Evolutionary conservation across 345 rosid genomes (phyloP).

Genomic region (Ailanthus altissimus): DNA sequence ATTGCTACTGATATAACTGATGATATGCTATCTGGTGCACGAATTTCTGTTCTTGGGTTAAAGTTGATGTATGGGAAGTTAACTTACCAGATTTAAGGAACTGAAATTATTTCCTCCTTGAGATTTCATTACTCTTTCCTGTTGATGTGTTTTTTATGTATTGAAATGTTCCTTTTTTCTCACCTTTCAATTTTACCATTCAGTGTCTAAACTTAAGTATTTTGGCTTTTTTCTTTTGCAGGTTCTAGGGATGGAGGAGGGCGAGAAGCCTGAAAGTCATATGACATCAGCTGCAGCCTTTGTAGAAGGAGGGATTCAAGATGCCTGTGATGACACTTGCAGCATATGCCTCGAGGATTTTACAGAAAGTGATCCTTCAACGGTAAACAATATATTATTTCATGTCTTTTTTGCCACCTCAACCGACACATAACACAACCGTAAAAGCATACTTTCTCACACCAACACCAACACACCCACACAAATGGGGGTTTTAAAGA

Average conservation of each 20-base stretch:
- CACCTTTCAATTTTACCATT: background rate
- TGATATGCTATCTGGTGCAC: background rate
- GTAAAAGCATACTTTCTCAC: background rate
- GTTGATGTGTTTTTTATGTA: background rate
- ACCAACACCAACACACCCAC: background rate
- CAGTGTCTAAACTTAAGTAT: background rate
- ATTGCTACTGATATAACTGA: background rate
- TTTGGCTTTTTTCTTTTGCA: constrained; percentile 14
- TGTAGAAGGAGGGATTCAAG: constrained; percentile 74
- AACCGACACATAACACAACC: background rate
- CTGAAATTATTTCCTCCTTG: background rate
- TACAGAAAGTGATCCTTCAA: constrained; percentile 64
- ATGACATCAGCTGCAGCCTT: constrained; percentile 70
- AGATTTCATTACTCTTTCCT: background rate
- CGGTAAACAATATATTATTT: constrained; percentile 37
- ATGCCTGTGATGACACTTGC: constrained; percentile 71
- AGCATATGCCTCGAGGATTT: constrained; percentile 81
- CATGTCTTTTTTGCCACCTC: background rate
- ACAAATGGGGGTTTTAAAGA: background rate
- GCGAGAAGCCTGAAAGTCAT: constrained; percentile 39
- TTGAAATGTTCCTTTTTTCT: background rate
- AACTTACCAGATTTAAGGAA: background rate
- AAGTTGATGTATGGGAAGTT: background rate
- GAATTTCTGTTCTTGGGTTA: background rate
- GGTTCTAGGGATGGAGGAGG: constrained; percentile 51